Conservation (phyloP, 2,329 filamentous ascomycete species). For the Diaporthe velutina region DNA sequence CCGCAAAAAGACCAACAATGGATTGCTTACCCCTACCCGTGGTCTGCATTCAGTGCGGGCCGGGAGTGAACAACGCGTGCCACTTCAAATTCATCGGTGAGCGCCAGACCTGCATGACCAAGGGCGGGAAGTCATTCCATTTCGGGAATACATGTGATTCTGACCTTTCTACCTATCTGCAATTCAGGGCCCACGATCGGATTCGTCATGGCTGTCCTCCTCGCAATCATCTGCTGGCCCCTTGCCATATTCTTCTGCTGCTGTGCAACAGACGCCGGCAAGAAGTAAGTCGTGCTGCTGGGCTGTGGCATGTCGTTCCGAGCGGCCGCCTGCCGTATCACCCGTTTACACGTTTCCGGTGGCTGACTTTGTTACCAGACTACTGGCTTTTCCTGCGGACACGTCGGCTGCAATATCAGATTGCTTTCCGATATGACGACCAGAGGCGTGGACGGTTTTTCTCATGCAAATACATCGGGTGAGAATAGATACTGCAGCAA, state of each 20-base stretch:
- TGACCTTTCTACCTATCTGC: background rate
- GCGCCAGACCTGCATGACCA: background rate
- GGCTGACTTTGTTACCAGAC: background rate
- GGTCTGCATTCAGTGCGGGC: constrained; percentile 37
- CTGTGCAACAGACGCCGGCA: constrained; percentile 36
- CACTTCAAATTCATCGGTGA: constrained; percentile 37
- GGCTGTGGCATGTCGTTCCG: background rate
- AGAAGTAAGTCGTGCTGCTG: constrained; percentile 26
- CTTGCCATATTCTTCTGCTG: constrained; percentile 35
- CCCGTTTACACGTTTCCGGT: background rate
- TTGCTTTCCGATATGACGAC: constrained; percentile 34
- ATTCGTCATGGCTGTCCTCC: constrained; percentile 33
- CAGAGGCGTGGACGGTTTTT: background rate
- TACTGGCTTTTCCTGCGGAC: constrained; percentile 35
- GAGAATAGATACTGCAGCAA: background rate
- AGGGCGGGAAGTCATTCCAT: background rate
- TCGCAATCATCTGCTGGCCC: constrained; percentile 37
- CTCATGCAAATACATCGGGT: background rate
- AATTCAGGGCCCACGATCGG: constrained; percentile 35
- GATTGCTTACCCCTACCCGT: constrained; percentile 34
- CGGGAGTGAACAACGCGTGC: constrained; percentile 35
- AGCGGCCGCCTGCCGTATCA: background rate
- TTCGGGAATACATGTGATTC: background rate
- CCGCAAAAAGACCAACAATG: constrained; percentile 27
- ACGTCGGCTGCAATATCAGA: constrained; percentile 36